Percentiles rank a stretch among this genome's conserved stretches.
Conservation (phyloP, 1,139 yeast genomes). For the Yamadazyma dushanensis region DNA sequence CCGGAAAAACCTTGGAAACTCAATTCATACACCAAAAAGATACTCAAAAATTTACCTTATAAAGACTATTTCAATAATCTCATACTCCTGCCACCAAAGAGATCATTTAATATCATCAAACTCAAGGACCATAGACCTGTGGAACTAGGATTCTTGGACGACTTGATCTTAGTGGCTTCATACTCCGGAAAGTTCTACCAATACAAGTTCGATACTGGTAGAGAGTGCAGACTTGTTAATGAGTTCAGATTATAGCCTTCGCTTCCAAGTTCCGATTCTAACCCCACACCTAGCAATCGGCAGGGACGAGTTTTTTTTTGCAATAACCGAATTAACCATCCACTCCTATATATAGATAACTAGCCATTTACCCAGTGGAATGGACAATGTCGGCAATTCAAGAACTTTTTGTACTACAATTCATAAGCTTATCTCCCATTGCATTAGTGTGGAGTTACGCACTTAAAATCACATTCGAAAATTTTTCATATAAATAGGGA, state of each 20-base stretch:
- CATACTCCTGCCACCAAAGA: constrained; percentile 46
- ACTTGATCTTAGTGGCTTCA: constrained; percentile 38
- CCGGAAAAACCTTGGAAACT: constrained; percentile 14
- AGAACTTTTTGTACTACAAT: no score
- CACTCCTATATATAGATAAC: no score
- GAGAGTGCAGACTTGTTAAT: constrained; percentile 32
- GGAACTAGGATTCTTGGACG: constrained; percentile 40
- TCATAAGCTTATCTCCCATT: constrained; percentile 1
- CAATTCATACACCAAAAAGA: constrained; percentile 37
- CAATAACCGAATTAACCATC: no score
- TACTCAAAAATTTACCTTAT: constrained; percentile 44
- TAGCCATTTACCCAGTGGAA: no score
- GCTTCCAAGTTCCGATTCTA: no score
- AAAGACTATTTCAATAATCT: constrained; percentile 43
- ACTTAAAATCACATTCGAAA: constrained; percentile 7
- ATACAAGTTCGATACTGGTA: constrained; percentile 31
- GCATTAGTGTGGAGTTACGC: constrained; percentile 4
- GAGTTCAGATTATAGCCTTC: constrained; percentile 11
- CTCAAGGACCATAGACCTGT: constrained; percentile 36
- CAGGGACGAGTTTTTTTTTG: neutral
- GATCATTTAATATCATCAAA: constrained; percentile 46
- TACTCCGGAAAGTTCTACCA: constrained; percentile 44
- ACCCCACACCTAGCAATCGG: no score
- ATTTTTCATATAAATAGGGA: constrained; percentile 7
- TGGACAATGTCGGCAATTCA: no score